Base-by-base conservation (phyloP, 352 stramenopile genomes). In the Globisporangium echinulatum region DNA sequence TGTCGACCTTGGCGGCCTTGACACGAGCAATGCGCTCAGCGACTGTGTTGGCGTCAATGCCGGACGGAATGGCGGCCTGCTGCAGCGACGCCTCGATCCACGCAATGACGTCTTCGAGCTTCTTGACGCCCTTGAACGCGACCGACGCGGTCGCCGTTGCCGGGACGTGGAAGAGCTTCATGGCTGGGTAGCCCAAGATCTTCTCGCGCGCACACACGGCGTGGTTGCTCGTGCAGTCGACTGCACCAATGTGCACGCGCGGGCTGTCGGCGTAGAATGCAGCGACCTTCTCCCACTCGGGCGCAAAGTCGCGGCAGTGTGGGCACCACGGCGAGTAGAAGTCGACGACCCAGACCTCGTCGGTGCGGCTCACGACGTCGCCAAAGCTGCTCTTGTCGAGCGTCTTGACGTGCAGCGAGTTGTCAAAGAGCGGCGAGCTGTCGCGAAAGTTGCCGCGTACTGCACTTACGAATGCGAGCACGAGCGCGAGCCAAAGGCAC, bases 301-400 rank as follows among this genome's bases (percentile, higher is more conserved):
- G 83, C 46, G 85, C 85, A 51, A 94, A 91, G 36, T 86, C 56
- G 54, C 76, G 75, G 61, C 83, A 94, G 61, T 94, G 82, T 17
- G 79, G 79, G 59, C 85, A 94, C 85, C 82, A 92, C 8, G 85
- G 81, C 42, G 85, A 74, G 66, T 94, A 94, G 62, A 90, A 94
- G 60, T 94, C 82, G 38, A 94, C 70, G 48, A 92, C 52, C 82
- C 82, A 92, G 33, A 90, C 77, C 1, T 69, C 71, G 61, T 77
- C 58, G 5, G 72, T 76, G 49, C 69, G 66, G 50, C 77, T 73
- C 58, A 77, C 56, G 61, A 84, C 73, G 5, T 57, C 55, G 11
- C 68, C 63, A 58, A 78, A 88, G 55, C 50, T 75, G 52, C 65
- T 55, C 13, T 64, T 33, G 42, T 60, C 67, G 6, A 89, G 67